Evolutionary conservation across 768 basidiomycete genomes (phyloP).

Genomic region (Leccinum rimulosum): DNA sequence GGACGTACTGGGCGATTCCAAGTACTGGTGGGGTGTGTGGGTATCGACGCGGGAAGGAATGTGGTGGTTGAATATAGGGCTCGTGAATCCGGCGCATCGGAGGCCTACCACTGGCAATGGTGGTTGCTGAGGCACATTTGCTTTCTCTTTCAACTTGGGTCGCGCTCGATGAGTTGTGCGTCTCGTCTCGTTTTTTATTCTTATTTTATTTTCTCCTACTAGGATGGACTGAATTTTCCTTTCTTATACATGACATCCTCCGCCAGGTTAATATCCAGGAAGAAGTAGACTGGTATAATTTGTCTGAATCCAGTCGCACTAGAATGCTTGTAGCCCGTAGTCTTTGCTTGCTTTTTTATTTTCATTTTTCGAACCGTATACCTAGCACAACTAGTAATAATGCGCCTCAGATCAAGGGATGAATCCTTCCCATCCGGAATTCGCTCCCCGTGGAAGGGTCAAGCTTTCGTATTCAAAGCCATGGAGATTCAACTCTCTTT

Average conservation of each 20-base stretch:
- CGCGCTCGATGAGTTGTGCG: neutral
- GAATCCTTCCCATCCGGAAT: too few relatives aligned
- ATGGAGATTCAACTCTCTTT: too few relatives aligned
- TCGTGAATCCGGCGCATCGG: constrained; percentile 30
- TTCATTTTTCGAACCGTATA: neutral
- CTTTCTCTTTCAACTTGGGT: neutral
- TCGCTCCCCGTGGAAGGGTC: too few relatives aligned
- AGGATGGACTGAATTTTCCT: neutral
- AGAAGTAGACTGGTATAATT: neutral
- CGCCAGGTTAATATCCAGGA: neutral
- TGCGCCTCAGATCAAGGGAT: neutral
- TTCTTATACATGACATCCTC: neutral
- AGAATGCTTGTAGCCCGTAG: neutral
- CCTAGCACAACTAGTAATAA: neutral
- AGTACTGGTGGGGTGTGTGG: constrained; percentile 45
- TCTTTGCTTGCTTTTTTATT: neutral
- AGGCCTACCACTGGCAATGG: neutral
- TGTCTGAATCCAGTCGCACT: neutral
- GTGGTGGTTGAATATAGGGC: constrained; percentile 47
- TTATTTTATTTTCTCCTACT: neutral
- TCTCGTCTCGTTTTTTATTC: neutral
- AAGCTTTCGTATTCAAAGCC: too few relatives aligned
- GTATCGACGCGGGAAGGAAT: constrained; percentile 31
- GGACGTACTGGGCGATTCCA: constrained; percentile 48
- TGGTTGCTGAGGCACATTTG: neutral